These are phyloP conservation scores for Huntiella decipiens DNA, from an alignment of 2,329 filamentous ascomycete genomes.

Conservation along the genomic window DNA sequence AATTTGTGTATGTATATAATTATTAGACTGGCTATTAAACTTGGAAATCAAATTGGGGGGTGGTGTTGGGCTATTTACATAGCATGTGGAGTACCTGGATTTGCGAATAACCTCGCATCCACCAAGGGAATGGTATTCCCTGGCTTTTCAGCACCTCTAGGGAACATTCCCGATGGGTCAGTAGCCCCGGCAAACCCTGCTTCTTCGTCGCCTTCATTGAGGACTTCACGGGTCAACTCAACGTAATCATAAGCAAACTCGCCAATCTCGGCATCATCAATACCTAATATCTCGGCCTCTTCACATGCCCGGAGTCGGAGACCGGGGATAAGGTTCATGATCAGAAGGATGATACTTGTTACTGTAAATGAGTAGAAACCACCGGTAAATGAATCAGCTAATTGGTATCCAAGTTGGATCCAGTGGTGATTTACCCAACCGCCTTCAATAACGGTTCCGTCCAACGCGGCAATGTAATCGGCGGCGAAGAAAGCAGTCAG, in stretches of 20 bases:
- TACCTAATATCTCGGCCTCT: constrained; percentile 66
- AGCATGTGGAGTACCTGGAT: background rate
- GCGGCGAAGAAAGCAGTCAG: constrained; percentile 68
- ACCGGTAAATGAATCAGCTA: constrained; percentile 62
- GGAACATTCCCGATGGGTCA: background rate
- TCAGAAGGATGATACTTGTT: constrained; percentile 60
- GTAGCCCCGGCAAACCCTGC: background rate
- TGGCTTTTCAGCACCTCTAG: background rate
- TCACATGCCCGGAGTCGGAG: constrained; percentile 55
- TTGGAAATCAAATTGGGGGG: too few species aligned
- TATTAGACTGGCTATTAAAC: too few species aligned
- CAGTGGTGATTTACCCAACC: constrained; percentile 75
- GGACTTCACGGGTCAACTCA: constrained; percentile 47
- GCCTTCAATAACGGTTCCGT: constrained; percentile 50
- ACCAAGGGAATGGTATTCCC: constrained; percentile 1
- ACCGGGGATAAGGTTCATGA: constrained; percentile 62
- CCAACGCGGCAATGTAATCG: constrained; percentile 66
- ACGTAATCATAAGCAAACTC: constrained; percentile 95
- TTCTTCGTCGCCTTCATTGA: constrained; percentile 26
- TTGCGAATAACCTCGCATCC: constrained; percentile 1
- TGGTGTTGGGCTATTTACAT: background rate
- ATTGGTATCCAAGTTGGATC: constrained; percentile 65
- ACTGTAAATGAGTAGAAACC: constrained; percentile 60
- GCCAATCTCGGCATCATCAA: constrained; percentile 79
- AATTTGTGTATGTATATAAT: too few species aligned